phyloP scores from a whole-genome alignment of 257 asterid species.

The Solanum chilense region DNA sequence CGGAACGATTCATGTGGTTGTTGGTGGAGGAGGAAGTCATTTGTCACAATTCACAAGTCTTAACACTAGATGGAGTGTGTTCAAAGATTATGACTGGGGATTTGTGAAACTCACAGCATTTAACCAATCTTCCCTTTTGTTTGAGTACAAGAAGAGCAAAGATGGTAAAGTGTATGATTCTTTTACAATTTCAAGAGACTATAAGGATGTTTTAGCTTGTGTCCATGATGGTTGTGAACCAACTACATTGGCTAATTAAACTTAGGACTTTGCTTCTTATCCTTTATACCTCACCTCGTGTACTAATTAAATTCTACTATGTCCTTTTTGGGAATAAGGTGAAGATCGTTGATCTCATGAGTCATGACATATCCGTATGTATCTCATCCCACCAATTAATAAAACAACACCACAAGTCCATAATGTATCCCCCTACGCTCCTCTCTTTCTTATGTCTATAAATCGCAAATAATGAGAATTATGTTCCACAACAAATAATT shows the following conservation, averaged over 20 bases:
- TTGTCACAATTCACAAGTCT: background rate
- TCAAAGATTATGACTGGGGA: background rate
- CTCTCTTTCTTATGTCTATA: too few species aligned
- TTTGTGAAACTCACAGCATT: background rate
- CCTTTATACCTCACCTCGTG: too few species aligned
- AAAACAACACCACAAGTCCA: too few species aligned
- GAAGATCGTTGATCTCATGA: too few species aligned
- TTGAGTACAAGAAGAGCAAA: background rate
- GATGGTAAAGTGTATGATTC: background rate
- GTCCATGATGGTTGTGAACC: background rate
- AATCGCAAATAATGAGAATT: too few species aligned
- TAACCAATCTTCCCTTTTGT: background rate
- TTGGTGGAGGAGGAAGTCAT: conserved; percentile 51
- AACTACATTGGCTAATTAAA: background rate
- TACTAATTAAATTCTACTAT: too few species aligned
- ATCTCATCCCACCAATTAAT: too few species aligned
- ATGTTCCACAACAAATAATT: too few species aligned
- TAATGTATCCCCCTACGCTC: too few species aligned
- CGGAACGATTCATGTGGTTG: conserved; percentile 31
- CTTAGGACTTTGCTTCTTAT: fast-evolving
- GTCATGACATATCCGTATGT: too few species aligned
- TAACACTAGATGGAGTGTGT: background rate
- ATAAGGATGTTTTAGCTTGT: background rate
- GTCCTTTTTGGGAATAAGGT: too few species aligned
- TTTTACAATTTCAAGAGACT: background rate